Base-by-base conservation (phyloP, 768 basidiomycete genomes). In the Panus rudis region DNA sequence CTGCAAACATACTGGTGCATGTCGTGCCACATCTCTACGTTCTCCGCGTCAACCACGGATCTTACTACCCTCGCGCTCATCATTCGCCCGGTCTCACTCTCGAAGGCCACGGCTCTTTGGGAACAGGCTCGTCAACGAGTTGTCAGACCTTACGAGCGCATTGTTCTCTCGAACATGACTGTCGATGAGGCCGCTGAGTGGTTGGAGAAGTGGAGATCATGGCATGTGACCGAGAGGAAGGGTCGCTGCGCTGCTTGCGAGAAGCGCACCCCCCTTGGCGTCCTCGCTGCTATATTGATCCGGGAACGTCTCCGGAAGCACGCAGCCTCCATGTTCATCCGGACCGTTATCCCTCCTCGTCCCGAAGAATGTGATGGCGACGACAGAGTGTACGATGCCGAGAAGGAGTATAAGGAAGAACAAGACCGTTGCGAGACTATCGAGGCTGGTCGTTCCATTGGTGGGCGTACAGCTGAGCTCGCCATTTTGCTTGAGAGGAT, bases 381-480 rank as follows among this genome's bases (percentile, higher is more conserved):
- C 10, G 45, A 42, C 13, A 34, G 25, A n/a, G 35, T 41, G 37
- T 54, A 59, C 38, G 52, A 59, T 23, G 59, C 66, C n/a, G 56
- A 61, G 39, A 52, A 56, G 45, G 53, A 50, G 48, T 57, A 26
- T 48, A 54, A 47, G 49, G 63, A 68, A 22, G 62, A 67, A 13
- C 59, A 63, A 28, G 71, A 71, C 49, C 68, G 72, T 58, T 58
- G 62, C 41, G 63, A 60, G 24, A 78, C 79, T 0, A 58, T 86
- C 28, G 73, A 74, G 6, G 76, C 76, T 20, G 80, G 81, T 17
- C 69, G 68, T 35, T 76, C 78, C 42, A 71, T 89, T 5, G 82
- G 84, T 3, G 84, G 83, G 1, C 54, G 59, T 10, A 70, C 77
- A 0, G 71, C 69, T 3, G 62, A 70, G 41, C 64, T 88, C 13